These are phyloP conservation scores for Kodamaea kaohsiungensis DNA, from an alignment of 805 yeast species.

Conservation along the genomic window DNA sequence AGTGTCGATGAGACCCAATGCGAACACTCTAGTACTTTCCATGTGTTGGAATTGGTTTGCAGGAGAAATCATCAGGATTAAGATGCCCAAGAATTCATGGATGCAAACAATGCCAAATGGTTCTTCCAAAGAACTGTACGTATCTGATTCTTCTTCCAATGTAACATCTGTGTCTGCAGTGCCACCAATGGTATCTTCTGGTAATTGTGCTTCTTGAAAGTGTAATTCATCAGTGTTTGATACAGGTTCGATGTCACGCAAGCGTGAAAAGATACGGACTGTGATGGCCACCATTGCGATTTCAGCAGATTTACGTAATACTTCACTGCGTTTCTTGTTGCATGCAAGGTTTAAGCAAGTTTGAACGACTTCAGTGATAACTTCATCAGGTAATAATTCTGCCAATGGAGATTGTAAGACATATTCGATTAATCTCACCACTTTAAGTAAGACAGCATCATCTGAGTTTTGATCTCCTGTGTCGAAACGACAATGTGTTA, in stretches of 20 bases:
- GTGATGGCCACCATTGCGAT: constrained; percentile 73
- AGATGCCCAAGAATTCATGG: constrained; percentile 71
- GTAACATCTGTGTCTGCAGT: constrained; percentile 21
- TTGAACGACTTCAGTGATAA: constrained; percentile 84
- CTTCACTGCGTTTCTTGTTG: constrained; percentile 88
- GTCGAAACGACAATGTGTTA: constrained; percentile 94
- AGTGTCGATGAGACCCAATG: constrained; percentile 70
- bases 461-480: constrained; percentile 91
- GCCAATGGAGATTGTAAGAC: constrained; percentile 68
- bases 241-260: constrained; percentile 55
- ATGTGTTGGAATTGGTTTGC: constrained; percentile 81
- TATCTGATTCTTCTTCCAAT: constrained; percentile 16
- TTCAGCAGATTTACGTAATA: constrained; percentile 86
- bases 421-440: constrained; percentile 68
- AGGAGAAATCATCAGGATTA: constrained; percentile 80
- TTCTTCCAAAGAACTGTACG: not conserved
- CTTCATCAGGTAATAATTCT: constrained; percentile 71
- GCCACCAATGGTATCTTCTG: constrained; percentile 62
- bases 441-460: constrained; percentile 85
- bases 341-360: constrained; percentile 91
- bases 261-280: constrained; percentile 61
- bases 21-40: constrained; percentile 83
- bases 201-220: constrained; percentile 48
- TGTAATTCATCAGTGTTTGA: constrained; percentile 41
- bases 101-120: constrained; percentile 76